A percentile compares a stretch with the other conserved stretches of the same genome.
Conservation (phyloP, 2,329 filamentous ascomycete species). For the Hymenotorrendiella dingleyae region DNA sequence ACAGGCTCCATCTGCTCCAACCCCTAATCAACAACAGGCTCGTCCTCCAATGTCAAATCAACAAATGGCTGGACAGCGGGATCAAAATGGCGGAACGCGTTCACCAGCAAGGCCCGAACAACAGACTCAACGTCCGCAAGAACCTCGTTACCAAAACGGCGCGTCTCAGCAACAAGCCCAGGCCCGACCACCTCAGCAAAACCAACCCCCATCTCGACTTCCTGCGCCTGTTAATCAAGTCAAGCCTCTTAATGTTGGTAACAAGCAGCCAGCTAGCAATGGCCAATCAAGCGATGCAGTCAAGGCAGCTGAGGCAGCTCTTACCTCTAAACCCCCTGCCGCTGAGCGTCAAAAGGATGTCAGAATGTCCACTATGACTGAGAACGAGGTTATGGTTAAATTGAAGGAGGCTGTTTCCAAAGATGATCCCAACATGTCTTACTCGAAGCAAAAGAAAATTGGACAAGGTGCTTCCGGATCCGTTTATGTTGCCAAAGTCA, state of each 20-base stretch:
- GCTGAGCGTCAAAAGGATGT: slow-evolving; percentile 81
- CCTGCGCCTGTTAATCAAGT: slow-evolving; percentile 50
- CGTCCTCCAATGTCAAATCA: slow-evolving; percentile 47
- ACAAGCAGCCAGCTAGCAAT: slow-evolving; percentile 49
- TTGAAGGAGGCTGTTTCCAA: slow-evolving; percentile 92
- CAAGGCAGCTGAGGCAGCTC: slow-evolving; percentile 82
- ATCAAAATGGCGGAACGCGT: slow-evolving; percentile 23
- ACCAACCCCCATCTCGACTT: slow-evolving; percentile 41
- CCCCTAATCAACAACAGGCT: slow-evolving; percentile 32
- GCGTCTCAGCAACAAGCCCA: slow-evolving; percentile 29
- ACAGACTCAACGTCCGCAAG: slow-evolving; percentile 23
- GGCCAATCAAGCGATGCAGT: slow-evolving; percentile 56
- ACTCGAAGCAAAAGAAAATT: slow-evolving; percentile 99
- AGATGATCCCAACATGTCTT: slow-evolving; percentile 88
- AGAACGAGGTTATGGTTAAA: slow-evolving; percentile 94
- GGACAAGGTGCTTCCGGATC: slow-evolving; percentile 96
- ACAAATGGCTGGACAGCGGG: slow-evolving; percentile 40
- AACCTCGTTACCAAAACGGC: slow-evolving; percentile 35
- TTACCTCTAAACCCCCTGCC: slow-evolving; percentile 73
- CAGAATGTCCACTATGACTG: slow-evolving; percentile 97
- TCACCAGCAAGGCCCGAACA: slow-evolving; percentile 42
- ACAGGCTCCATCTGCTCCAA: slow-evolving; percentile 71
- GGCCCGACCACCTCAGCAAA: slow-evolving; percentile 42
- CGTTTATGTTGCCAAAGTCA: slow-evolving; percentile 95
- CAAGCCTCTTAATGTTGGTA: slow-evolving; percentile 73